Conservation (phyloP, 768 basidiomycete genomes). For the Trametes maxima region DNA sequence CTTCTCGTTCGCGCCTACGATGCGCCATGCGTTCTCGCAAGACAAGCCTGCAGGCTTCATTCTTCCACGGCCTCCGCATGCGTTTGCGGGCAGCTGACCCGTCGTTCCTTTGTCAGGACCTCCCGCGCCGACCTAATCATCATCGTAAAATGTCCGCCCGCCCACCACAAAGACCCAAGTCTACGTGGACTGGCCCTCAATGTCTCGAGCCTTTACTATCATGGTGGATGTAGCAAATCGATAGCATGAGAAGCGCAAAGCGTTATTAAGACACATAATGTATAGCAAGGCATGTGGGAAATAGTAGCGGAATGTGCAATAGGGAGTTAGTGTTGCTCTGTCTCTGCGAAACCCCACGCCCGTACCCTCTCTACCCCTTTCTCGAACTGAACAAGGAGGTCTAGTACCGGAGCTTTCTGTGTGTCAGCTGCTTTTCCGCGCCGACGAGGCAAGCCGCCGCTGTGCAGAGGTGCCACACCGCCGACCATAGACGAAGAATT, state of each 20-base stretch:
- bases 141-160: too few relatives aligned
- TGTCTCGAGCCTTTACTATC: too few relatives aligned
- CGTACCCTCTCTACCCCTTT: slow-evolving; percentile 38
- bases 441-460: neutral
- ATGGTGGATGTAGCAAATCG: too few relatives aligned
- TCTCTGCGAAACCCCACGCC: slow-evolving; percentile 26
- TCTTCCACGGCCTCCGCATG: neutral
- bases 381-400: slow-evolving; percentile 41
- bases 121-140: too few relatives aligned
- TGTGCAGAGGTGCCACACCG: neutral
- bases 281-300: neutral
- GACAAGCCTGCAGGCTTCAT: neutral
- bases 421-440: neutral
- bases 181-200: too few relatives aligned
- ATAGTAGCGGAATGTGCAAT: too few relatives aligned
- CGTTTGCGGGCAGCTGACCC: neutral
- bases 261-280: neutral
- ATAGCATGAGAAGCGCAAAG: too few relatives aligned
- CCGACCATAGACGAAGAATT: too few relatives aligned
- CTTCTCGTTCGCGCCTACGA: neutral
- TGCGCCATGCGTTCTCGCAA: neutral
- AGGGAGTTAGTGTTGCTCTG: neutral
- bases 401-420: slow-evolving; percentile 9
- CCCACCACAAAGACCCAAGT: too few relatives aligned
- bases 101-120: too few relatives aligned